Percentiles rank a stretch among this genome's conserved stretches.
These are phyloP conservation scores for Euphorbia tirucalli DNA, from an alignment of 345 rosid genomes.

Conservation along the genomic window DNA sequence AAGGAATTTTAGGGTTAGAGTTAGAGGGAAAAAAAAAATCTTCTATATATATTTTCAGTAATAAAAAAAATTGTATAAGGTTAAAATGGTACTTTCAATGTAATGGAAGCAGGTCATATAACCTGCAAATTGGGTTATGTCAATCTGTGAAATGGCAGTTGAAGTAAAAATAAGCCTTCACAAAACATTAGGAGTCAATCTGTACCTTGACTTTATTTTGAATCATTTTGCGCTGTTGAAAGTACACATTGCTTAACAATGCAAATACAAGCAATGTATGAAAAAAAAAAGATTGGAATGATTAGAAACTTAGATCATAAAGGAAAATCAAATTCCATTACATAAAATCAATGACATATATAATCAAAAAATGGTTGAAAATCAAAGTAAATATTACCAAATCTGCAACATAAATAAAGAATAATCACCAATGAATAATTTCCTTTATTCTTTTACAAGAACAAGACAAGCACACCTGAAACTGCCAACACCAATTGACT, in stretches of 20 bases:
- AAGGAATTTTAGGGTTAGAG: too few species aligned
- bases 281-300: neutral
- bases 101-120: too few species aligned
- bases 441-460: conserved; percentile 39
- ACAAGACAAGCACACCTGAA: conserved; percentile 44
- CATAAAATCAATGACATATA: conserved; percentile 17
- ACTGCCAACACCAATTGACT: conserved; percentile 39
- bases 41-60: too few species aligned
- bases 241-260: neutral
- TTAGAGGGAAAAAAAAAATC: too few species aligned
- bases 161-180: neutral
- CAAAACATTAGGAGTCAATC: neutral
- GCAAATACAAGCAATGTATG: conserved; percentile 2
- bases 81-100: too few species aligned
- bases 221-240: neutral
- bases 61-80: too few species aligned
- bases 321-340: neutral
- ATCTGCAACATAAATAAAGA: conserved; percentile 5
- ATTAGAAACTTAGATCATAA: neutral
- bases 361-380: conserved; percentile 19
- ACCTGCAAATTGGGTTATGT: too few species aligned
- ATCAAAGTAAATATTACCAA: conserved; percentile 9
- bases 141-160: too few species aligned
- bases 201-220: neutral
- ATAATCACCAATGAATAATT: neutral